Conservation (phyloP, 257 asterid species). For the Galeopsis tetrahit region DNA sequence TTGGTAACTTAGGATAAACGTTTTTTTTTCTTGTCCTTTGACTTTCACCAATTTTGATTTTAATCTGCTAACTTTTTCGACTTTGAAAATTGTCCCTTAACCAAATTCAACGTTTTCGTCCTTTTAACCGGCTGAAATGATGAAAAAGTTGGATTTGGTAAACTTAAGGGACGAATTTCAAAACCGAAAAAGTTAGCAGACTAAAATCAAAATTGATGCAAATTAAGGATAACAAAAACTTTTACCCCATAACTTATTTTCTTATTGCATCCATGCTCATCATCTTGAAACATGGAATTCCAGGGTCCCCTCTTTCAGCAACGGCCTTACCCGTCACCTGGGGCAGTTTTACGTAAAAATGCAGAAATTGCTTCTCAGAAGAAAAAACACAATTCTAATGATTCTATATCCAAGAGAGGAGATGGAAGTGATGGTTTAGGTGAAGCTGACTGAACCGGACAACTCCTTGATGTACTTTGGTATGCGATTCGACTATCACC, state of each 20-base stretch:
- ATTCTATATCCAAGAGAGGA: conserved; percentile 93
- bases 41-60: too few species aligned
- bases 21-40: too few species aligned
- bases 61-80: too few species aligned
- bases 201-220: too few species aligned
- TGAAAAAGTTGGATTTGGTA: too few species aligned
- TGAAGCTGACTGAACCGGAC: conserved; percentile 69
- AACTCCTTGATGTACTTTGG: neutral
- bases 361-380: conserved; percentile 89
- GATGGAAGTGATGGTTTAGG: conserved; percentile 98
- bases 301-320: conserved; percentile 99
- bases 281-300: conserved; percentile 33
- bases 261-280: neutral
- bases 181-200: too few species aligned
- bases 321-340: conserved; percentile 96
- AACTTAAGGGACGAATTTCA: too few species aligned
- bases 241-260: neutral
- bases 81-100: too few species aligned
- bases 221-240: too few species aligned
- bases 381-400: conserved; percentile 63
- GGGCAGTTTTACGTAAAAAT: conserved; percentile 92
- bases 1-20: neutral
- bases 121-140: too few species aligned
- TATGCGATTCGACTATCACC: neutral
- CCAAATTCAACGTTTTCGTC: too few species aligned